Conservation (phyloP, 257 asterid species). For the Nyctanthes arbortristis region DNA sequence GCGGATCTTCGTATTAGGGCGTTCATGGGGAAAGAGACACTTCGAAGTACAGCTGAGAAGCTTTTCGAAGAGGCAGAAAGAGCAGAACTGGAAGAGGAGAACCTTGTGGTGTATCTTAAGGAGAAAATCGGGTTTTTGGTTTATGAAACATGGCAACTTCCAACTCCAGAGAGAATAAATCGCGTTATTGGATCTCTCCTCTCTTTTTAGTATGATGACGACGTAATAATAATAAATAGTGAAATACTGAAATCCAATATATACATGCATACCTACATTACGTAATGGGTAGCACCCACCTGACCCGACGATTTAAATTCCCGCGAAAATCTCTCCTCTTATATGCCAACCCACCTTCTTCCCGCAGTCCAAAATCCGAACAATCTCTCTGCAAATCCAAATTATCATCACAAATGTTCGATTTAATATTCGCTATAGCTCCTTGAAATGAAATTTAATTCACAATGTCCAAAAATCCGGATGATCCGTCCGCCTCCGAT, state of each 20-base stretch:
- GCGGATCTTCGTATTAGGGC: conserved; percentile 43
- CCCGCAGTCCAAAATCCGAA: conserved; percentile 1
- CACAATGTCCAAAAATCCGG: conserved; percentile 35
- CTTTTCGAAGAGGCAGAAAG: background rate
- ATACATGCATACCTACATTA: too few species aligned
- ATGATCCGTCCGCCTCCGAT: conserved; percentile 33
- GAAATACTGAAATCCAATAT: too few species aligned
- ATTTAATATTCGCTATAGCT: background rate
- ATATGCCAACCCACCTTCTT: conserved; percentile 11
- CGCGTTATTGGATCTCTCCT: too few species aligned
- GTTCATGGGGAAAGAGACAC: conserved; percentile 33
- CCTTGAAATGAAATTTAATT: conserved; percentile 15
- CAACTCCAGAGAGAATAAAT: too few species aligned
- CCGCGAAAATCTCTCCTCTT: conserved; percentile 74
- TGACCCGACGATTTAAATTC: conserved; percentile 47
- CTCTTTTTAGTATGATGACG: too few species aligned
- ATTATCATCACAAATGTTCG: too few species aligned
- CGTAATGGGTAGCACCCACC: conserved; percentile 43
- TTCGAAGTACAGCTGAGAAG: background rate
- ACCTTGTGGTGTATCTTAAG: too few species aligned
- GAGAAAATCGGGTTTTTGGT: too few species aligned
- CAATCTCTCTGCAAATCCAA: conserved; percentile 13
- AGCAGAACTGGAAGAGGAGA: too few species aligned
- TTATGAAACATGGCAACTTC: too few species aligned
- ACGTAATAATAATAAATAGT: too few species aligned